Evolutionary conservation across 306 rosid species (phyloP).

Genomic region (Cicer yamashitae): DNA sequence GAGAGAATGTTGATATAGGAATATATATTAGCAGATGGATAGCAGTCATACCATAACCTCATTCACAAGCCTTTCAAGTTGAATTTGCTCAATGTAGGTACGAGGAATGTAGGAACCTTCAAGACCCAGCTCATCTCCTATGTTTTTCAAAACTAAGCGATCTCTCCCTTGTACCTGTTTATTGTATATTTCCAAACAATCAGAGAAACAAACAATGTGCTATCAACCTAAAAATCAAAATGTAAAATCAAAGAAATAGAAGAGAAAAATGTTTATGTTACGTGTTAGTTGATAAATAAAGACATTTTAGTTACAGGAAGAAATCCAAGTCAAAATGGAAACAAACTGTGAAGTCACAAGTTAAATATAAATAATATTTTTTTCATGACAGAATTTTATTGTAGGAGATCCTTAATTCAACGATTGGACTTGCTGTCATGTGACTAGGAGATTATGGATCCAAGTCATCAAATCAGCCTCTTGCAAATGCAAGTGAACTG

Average conservation of each 20-base stretch:
- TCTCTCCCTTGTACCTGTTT: conserved; percentile 95
- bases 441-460: neutral
- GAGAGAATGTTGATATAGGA: conserved; percentile 29
- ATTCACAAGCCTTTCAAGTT: conserved; percentile 92
- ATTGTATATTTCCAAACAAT: conserved; percentile 31
- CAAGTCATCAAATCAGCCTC: neutral
- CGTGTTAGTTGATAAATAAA: conserved; percentile 20
- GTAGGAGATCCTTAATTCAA: neutral
- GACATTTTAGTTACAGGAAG: neutral
- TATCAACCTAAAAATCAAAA: conserved; percentile 27
- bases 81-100: conserved; percentile 97
- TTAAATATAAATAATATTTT: neutral
- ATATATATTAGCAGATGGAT: conserved; percentile 26
- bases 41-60: conserved; percentile 91
- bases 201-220: neutral
- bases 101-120: conserved; percentile 97
- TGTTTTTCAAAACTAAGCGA: conserved; percentile 64
- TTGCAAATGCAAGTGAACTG: conserved; percentile 5
- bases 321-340: conserved; percentile 25
- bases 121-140: conserved; percentile 87
- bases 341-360: conserved; percentile 8
- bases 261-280: conserved; percentile 17
- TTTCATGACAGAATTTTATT: conserved; percentile 3
- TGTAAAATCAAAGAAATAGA: conserved; percentile 2
- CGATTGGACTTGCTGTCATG: neutral